These are phyloP conservation scores for Tephrocybe sp. DNA, from an alignment of 768 basidiomycete species.

Conservation along the genomic window DNA sequence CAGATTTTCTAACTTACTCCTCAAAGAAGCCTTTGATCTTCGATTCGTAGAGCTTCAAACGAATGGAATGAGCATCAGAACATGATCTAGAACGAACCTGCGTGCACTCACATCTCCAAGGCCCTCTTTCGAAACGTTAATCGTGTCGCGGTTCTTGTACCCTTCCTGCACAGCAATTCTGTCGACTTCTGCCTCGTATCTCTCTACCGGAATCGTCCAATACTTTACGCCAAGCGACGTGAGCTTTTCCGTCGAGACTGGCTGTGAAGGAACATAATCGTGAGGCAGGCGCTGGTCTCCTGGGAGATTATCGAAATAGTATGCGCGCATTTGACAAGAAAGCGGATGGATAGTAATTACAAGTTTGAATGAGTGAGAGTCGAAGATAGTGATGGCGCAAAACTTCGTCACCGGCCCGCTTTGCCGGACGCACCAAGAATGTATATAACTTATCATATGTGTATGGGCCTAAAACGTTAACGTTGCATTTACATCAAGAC, in stretches of 20 bases:
- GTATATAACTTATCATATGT: too few relatives aligned
- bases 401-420: not conserved
- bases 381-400: constrained; percentile 23
- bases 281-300: constrained; percentile 84
- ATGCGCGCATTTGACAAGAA: constrained; percentile 57
- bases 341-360: constrained; percentile 1
- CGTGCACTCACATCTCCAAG: constrained; percentile 64
- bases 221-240: constrained; percentile 58
- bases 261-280: constrained; percentile 58
- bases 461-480: too few relatives aligned
- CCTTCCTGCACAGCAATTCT: constrained; percentile 60
- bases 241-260: constrained; percentile 51
- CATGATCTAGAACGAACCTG: not conserved
- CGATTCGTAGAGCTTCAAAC: constrained; percentile 58
- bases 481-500: too few relatives aligned
- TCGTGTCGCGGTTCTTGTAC: constrained; percentile 83
- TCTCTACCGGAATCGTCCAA: constrained; percentile 65
- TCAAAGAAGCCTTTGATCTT: constrained; percentile 83
- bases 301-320: constrained; percentile 70
- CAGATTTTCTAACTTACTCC: constrained; percentile 50
- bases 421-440: too few relatives aligned
- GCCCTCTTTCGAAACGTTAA: constrained; percentile 74
- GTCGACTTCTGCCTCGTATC: constrained; percentile 55
- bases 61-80: not conserved
- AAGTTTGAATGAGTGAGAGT: constrained; percentile 23